Percentiles rank a stretch among this genome's conserved stretches.
phyloP scores from a whole-genome alignment of 495 filamentous ascomycete species.

The Penicillium egyptiacum region DNA sequence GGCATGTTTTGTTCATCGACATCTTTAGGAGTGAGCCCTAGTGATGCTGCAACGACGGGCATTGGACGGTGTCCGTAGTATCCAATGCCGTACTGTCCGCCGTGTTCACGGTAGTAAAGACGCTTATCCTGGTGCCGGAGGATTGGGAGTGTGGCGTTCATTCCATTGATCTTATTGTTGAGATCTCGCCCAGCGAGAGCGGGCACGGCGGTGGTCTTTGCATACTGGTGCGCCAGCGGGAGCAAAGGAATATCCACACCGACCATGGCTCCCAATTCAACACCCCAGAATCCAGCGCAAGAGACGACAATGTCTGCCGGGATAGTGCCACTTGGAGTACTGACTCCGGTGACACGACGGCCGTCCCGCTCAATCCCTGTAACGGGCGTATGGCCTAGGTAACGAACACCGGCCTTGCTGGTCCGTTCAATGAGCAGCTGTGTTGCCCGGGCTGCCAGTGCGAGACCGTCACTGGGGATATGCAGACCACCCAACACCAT shows the following conservation, averaged over 20 bases:
- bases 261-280: conserved; percentile 52
- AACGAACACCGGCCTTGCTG: conserved; percentile 46
- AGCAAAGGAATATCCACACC: conserved; percentile 49
- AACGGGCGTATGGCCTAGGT: conserved; percentile 46
- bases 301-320: conserved; percentile 50
- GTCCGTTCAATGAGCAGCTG: conserved; percentile 51
- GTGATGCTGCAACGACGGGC: conserved; percentile 44
- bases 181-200: conserved; percentile 30
- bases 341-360: conserved; percentile 46
- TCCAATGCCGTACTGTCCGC: conserved; percentile 52
- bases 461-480: conserved; percentile 52
- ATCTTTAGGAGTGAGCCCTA: conserved; percentile 43
- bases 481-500: conserved; percentile 49
- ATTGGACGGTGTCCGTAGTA: conserved; percentile 55
- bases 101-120: conserved; percentile 55
- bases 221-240: conserved; percentile 54
- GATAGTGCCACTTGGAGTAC: conserved; percentile 38
- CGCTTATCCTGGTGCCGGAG: conserved; percentile 53
- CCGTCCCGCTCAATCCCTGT: conserved; percentile 40
- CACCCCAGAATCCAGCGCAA: conserved; percentile 57
- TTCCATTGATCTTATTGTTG: conserved; percentile 37
- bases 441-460: conserved; percentile 50
- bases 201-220: conserved; percentile 45
- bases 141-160: conserved; percentile 46
- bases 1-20: conserved; percentile 54